Evolutionary conservation across 78 protist species (phyloP), one percentile per base, ranked within the genome.

Genomic region (Polysphondylium violaceum): DNA sequence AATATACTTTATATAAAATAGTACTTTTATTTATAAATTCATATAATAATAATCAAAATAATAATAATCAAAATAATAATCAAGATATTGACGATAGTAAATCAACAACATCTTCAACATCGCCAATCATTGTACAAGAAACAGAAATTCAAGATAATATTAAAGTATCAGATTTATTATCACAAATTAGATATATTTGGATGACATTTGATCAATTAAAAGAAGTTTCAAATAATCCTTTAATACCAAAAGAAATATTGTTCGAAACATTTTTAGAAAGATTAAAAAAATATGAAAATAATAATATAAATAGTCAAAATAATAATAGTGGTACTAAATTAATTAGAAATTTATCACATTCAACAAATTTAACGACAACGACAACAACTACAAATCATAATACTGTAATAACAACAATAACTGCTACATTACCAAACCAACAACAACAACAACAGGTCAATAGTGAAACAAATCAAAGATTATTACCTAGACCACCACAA

Each of bases 241-340:
- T 78, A 38, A 81, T 88, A 25, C 94, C 94, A 73, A 72, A 76
- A 51, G 79, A 88, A n/a, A 51, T 88, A 14, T 67, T 88, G 67
- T 58, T 88, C 38, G 94, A 88, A 88, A 78, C 94, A 29, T 71
- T 88, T 43, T 75, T 88, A 58, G 94, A 76, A 51, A 67, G 94
- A 31, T 51, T 88, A 35, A 88, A 75, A 27, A 73, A 65, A 68
- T 88, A 35, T 38, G 94, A 88, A 67, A 60, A 5, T 55, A 76
- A 27, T 76, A 33, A 2, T 19, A 55, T 21, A 21, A n/a, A 12
- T 41, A 67, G 7, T 47, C 9, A 47, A 21, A 67, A 67, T 47
- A 44, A 67, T 44, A 67, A 47, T 47, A 67, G 19, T 43, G 19
- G 19, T 43, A 44, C 14, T n/a, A n/a, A n/a, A n/a, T n/a, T n/a